Percentiles rank a stretch among this genome's conserved stretches.
phyloP scores from a whole-genome alignment of 352 stramenopile genomes.

The Phytophthora podocarpi region DNA sequence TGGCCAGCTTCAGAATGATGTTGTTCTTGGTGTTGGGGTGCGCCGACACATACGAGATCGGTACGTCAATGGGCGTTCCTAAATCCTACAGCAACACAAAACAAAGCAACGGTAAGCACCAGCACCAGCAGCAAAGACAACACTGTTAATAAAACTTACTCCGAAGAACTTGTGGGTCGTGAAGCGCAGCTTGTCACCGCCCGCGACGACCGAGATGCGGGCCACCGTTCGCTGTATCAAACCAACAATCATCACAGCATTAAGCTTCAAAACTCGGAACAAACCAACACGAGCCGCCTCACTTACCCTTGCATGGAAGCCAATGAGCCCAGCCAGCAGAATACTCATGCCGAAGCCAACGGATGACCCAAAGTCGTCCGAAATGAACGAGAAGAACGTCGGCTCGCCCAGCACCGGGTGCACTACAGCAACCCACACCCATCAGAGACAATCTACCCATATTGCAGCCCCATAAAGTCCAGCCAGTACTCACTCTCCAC shows the following conservation, averaged over 20 bases:
- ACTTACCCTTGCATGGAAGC: conserved; percentile 78
- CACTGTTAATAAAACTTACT: conserved; percentile 34
- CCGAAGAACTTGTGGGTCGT: conserved; percentile 91
- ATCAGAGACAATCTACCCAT: not conserved
- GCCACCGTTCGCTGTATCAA: conserved; percentile 66
- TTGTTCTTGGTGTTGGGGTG: conserved; percentile 87
- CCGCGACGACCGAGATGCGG: conserved; percentile 76
- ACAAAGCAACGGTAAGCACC: conserved; percentile 4
- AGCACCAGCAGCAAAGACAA: not conserved
- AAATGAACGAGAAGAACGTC: conserved; percentile 84
- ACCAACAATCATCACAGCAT: not conserved
- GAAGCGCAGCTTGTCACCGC: conserved; percentile 82
- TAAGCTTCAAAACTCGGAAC: not conserved
- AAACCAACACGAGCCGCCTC: not conserved
- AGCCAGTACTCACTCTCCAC: conserved; percentile 62
- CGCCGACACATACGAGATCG: conserved; percentile 69
- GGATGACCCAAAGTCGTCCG: conserved; percentile 77
- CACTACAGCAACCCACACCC: conserved; percentile 40
- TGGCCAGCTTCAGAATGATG: conserved; percentile 85
- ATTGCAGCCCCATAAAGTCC: not conserved
- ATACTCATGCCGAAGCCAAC: conserved; percentile 86
- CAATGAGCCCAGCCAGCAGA: conserved; percentile 74
- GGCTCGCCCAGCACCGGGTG: conserved; percentile 66
- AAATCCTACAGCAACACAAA: conserved; percentile 47
- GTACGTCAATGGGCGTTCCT: conserved; percentile 67